These are phyloP conservation scores for Wickerhamiella bombiphila DNA, from an alignment of 805 yeast species.

Conservation along the genomic window DNA sequence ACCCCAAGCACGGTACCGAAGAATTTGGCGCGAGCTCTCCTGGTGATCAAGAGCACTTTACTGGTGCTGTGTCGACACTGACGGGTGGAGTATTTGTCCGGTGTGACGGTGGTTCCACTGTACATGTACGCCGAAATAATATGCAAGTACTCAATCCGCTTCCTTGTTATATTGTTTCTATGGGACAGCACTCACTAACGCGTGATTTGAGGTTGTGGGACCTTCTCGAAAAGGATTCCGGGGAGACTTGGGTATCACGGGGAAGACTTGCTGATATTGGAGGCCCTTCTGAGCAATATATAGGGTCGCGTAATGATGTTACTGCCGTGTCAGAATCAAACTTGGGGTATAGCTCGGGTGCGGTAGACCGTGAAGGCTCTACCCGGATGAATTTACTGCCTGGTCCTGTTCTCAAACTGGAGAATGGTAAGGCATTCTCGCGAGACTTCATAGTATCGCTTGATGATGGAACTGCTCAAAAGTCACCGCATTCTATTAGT, in stretches of 20 bases:
- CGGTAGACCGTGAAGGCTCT: too few species aligned
- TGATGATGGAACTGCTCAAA: background rate
- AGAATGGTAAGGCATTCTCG: background rate
- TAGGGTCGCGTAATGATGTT: too few species aligned
- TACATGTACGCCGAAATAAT: background rate
- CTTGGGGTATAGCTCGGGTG: too few species aligned
- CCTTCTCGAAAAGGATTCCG: background rate
- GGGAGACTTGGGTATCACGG: too few species aligned
- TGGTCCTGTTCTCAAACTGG: background rate
- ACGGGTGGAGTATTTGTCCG: background rate
- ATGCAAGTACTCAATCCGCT: background rate
- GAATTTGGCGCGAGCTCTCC: conserved; percentile 1
- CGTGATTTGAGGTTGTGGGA: background rate
- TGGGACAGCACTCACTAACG: background rate
- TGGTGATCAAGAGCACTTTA: background rate
- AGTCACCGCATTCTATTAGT: background rate
- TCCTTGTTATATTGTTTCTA: background rate
- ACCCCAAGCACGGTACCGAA: background rate
- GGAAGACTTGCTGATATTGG: too few species aligned
- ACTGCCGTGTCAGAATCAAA: too few species aligned
- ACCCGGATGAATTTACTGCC: background rate
- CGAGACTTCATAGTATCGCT: background rate
- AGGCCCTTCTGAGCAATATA: too few species aligned
- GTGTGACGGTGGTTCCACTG: conserved; percentile 1
- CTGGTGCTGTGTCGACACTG: background rate